Evolutionary conservation across 1,284 basidiomycete genomes (phyloP), one percentile per base, ranked within the genome.

Genomic region (Cutaneotrichosporon sp.): DNA sequence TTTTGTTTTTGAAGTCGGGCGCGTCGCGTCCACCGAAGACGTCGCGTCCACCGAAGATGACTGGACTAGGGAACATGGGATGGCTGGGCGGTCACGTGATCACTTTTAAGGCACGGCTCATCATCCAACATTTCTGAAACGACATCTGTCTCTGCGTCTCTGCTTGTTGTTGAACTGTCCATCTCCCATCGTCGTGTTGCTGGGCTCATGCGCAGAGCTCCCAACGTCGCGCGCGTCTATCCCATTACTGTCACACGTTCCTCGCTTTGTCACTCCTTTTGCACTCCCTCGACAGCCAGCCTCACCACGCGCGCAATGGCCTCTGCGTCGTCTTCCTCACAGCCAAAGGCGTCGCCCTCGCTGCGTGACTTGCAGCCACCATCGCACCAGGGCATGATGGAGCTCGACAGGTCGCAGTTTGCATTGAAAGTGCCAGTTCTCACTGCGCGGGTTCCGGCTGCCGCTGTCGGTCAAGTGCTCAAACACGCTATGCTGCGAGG

Each of bases 391-490:
- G 69, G 68, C 4, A 74, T 76, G 72, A 56, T 49, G 9, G 52
- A 54, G 23, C 73, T 93, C 18, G 83, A 91, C 76, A 81, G 80
- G 54, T 64, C 72, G 51, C 79, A 78, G 14, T 93, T 92, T 66
- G 77, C 70, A 14, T 83, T 83, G 69, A 77, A 78, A 0, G 62
- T 91, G 2, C 76, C 81, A 14, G 77, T 90, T 4, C 76, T 92
- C 23, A 86, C 84, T 8, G 83, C 80, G 5, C 79, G 82, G 22
- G 78, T 89, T 12, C 78, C 82, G 26, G 80, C 84, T 3, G 71
- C 72, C 14, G 80, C 80, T 62, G 81, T 85, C 1, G 80, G 81
- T 5, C 63, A 67, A 4, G 62, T 90, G 26, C 67, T 86, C 52
- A 83, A 80, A 60, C 77, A 84, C 35, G 76, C 77, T 23, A 71